Evolutionary conservation across 768 basidiomycete species (phyloP).

Genomic region (Ephemerocybe angulata): DNA sequence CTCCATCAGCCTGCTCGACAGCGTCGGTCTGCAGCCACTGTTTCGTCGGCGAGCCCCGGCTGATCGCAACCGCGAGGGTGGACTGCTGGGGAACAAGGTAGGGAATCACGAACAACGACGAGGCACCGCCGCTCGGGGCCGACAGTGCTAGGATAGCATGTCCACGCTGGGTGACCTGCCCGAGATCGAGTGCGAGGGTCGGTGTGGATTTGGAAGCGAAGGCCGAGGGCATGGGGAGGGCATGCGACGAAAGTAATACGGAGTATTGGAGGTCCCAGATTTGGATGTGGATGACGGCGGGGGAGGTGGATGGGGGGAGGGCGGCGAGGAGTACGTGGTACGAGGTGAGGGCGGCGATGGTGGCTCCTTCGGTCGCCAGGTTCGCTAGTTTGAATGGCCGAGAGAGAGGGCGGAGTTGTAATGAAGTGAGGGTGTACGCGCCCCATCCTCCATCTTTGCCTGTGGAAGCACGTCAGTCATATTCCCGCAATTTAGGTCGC

Average conservation of each 20-base stretch:
- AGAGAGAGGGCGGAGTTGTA: slow-evolving; percentile 26
- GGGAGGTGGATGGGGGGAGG: slow-evolving; percentile 27
- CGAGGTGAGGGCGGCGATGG: slow-evolving; percentile 47
- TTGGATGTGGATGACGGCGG: slow-evolving; percentile 48
- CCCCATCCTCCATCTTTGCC: slow-evolving; percentile 44
- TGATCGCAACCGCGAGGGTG: slow-evolving; percentile 61
- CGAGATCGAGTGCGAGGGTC: slow-evolving; percentile 19
- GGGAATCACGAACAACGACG: slow-evolving; percentile 60
- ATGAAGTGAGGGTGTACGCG: slow-evolving; percentile 30
- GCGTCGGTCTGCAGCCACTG: slow-evolving; percentile 41
- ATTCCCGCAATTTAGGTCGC: too few relatives aligned
- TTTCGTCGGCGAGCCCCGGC: slow-evolving; percentile 37
- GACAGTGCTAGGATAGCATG: slow-evolving; percentile 54
- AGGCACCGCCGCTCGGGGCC: slow-evolving; percentile 34
- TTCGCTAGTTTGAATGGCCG: slow-evolving; percentile 23
- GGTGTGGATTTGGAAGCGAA: slow-evolving; percentile 27
- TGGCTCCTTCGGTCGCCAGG: slow-evolving; percentile 24
- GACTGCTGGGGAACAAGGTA: slow-evolving; percentile 49
- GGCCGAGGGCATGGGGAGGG: slow-evolving; percentile 46
- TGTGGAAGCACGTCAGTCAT: slow-evolving; percentile 19
- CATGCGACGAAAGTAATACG: slow-evolving; percentile 54
- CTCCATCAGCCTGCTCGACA: slow-evolving; percentile 13
- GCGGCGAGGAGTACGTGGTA: slow-evolving; percentile 57
- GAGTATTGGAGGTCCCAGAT: slow-evolving; percentile 71
- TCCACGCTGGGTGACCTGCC: slow-evolving; percentile 20